Evolutionary conservation across 2,329 filamentous ascomycete genomes (phyloP), one percentile per base, ranked within the genome.

Genomic region (Erysiphe pulchra): DNA sequence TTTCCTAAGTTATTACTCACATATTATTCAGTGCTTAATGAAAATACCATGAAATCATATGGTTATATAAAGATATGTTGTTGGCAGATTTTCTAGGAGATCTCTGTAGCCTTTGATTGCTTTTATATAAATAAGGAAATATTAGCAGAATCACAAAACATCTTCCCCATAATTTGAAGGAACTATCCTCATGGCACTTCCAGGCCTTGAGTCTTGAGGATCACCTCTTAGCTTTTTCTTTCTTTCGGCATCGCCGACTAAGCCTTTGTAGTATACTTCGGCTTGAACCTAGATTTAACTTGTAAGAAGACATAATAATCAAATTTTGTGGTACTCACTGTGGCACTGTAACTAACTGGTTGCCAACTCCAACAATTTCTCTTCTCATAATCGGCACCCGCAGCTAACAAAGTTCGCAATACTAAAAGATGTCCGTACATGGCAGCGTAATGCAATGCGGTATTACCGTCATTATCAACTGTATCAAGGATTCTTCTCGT

Each of bases 381-480:
- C 46, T 72, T 73, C 46, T 78, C 68, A 0, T 80, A 72, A 52
- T 85, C 77, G 0, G 84, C 82, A 11, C 84, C 84, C 0, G 80
- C 81, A 2, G 79, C 75, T 12, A 92, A 67, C 45, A 92, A 65
- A 33, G 84, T 79, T 39, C 84, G 68, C 46, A 92, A 62, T 0
- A 82, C 79, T 46, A 85, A 73, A 41, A 92, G 61, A 53, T 87
- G 80, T 1, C 84, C 84, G 54, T 81, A 81, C 41, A 79, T 79
- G 55, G 76, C 83, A 12, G 85, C 85, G 62, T 90, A 85, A 61
- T 92, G 84, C 39, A 92, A 65, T 0, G 83, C 80, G 2, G 83
- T 92, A 57, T 92, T 90, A n/a, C 84, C 84, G 47, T 79, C 71
- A 1, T 67, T 55, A 55, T 92, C 84, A 4, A 67, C 65, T 30